These are phyloP conservation scores for Fusarium odoratissimum DNA, from an alignment of 2,329 filamentous ascomycete genomes.

Conservation along the genomic window DNA sequence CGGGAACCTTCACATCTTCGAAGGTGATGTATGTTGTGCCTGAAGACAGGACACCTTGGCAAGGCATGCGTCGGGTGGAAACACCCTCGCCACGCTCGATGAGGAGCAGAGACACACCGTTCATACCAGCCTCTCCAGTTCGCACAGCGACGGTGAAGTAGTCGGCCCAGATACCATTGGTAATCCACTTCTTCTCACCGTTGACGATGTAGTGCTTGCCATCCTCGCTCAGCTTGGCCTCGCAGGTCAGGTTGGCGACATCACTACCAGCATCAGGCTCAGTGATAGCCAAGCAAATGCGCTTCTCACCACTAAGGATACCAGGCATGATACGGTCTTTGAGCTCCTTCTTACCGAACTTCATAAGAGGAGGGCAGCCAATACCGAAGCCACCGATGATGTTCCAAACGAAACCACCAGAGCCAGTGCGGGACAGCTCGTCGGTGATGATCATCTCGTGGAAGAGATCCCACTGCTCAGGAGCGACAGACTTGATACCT, in stretches of 20 bases:
- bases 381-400: slow-evolving; percentile 97
- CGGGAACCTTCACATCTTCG: slow-evolving; percentile 98
- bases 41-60: slow-evolving; percentile 91
- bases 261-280: slow-evolving; percentile 96
- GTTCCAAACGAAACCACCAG: slow-evolving; percentile 97
- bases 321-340: slow-evolving; percentile 89
- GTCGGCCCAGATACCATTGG: slow-evolving; percentile 95
- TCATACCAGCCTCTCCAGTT: slow-evolving; percentile 90
- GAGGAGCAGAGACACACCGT: slow-evolving; percentile 88
- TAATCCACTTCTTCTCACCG: slow-evolving; percentile 99
- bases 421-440: slow-evolving; percentile 88
- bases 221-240: slow-evolving; percentile 93
- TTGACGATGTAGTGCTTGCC: slow-evolving; percentile 99
- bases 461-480: slow-evolving; percentile 97
- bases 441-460: slow-evolving; percentile 97
- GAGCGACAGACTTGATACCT: slow-evolving; percentile 78
- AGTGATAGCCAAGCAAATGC: slow-evolving; percentile 96
- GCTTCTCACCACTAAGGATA: slow-evolving; percentile 91
- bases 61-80: slow-evolving; percentile 95
- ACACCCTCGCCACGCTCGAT: slow-evolving; percentile 93
- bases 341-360: slow-evolving; percentile 88
- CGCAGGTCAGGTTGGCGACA: slow-evolving; percentile 94
- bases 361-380: slow-evolving; percentile 89
- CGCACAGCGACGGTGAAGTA: slow-evolving; percentile 98
- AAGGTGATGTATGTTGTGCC: slow-evolving; percentile 91